Evolutionary conservation across 768 basidiomycete genomes (phyloP), one percentile per base, ranked within the genome.

Genomic region (Mycena metata): DNA sequence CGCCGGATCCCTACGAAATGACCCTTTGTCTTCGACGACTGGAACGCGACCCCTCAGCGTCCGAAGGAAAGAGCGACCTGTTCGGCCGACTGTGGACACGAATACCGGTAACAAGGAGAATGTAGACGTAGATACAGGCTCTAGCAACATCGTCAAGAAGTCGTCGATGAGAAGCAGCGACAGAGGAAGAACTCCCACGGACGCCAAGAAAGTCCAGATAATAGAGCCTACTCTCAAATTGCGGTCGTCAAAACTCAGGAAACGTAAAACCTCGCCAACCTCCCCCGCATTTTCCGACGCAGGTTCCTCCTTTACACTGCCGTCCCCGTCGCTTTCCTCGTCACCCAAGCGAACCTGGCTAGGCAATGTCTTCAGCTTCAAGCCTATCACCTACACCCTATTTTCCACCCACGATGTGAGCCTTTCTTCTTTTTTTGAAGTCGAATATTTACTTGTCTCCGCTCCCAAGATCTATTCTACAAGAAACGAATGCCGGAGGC

Each of bases 291-390:
- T 86, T 67, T 87, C 86, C 13, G 85, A 85, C 43, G 81, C 83
- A 21, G 73, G 78, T 16, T 82, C 82, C 33, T 79, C 78, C 45
- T 76, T 78, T 64, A 71, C 69, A 47, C 67, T 64, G 36, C 76
- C 85, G 47, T 81, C 83, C 21, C 79, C 82, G 2, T 80, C 82
- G n/a, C 80, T 84, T 4, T 79, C 78, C 61, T 74, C 79, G 23
- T 80, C 81, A 30, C 86, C 88, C 19, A 90, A 86, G 79, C 88
- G 88, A 69, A 88, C 85, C 57, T 99, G 96, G 97, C 88, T 99
- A 69, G 89, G 90, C 49, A 93, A 90, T 73, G 86, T 98, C 46
- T 96, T 98, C 86, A 92, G 89, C 76, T 91, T 95, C 82, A 94
- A 91, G 74, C 89, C 93, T 0, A 81, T 88, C 35, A 84, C 80